These are phyloP conservation scores for Wallemia ichthyophaga DNA, from an alignment of 1,284 basidiomycete genomes.

Conservation along the genomic window DNA sequence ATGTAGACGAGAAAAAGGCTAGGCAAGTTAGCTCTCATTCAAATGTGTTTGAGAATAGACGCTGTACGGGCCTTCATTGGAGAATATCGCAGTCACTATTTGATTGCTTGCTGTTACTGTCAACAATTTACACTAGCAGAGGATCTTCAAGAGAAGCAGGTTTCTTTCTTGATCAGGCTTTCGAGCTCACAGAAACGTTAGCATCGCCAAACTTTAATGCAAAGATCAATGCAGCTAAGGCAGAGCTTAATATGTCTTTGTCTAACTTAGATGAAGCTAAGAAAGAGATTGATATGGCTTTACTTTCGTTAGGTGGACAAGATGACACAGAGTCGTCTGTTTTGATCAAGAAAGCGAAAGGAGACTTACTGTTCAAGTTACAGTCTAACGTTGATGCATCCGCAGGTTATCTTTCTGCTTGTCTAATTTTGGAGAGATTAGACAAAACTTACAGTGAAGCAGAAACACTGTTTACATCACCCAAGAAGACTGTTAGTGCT, in stretches of 20 bases:
- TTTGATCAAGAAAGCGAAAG: background rate
- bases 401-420: background rate
- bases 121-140: slow-evolving; percentile 29
- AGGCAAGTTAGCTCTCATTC: slow-evolving; percentile 7
- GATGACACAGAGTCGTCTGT: slow-evolving; percentile 1
- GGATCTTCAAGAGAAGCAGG: slow-evolving; percentile 54
- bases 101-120: slow-evolving; percentile 29
- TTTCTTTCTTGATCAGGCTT: slow-evolving; percentile 43
- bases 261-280: slow-evolving; percentile 27
- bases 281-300: slow-evolving; percentile 25
- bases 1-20: slow-evolving; percentile 7
- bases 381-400: background rate
- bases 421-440: slow-evolving; percentile 18
- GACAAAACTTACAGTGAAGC: slow-evolving; percentile 12
- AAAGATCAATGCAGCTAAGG: slow-evolving; percentile 30
- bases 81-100: slow-evolving; percentile 29
- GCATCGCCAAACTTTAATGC: slow-evolving; percentile 32
- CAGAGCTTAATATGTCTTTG: slow-evolving; percentile 34
- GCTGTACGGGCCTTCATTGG: slow-evolving; percentile 36
- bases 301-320: slow-evolving; percentile 11
- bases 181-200: slow-evolving; percentile 32
- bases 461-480: slow-evolving; percentile 33
- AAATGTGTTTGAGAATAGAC: slow-evolving; percentile 8
- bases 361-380: background rate
- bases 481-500: slow-evolving; percentile 32